Conservation (phyloP, 176 grass and related monocot species). For the Guadua angustifolia region DNA sequence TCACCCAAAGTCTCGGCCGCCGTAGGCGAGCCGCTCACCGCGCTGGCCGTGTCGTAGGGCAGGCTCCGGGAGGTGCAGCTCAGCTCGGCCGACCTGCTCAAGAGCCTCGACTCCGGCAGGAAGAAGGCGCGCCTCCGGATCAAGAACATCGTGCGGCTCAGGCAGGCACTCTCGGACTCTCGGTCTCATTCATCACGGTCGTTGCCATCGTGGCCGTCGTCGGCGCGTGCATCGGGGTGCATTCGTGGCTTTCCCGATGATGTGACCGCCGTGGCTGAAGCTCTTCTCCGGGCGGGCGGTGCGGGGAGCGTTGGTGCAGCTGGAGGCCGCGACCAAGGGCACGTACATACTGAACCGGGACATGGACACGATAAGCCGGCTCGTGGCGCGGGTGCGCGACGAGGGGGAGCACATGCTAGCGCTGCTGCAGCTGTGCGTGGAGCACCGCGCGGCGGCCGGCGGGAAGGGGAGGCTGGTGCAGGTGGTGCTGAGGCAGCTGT, state of each 20-base stretch:
- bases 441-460: slow-evolving; percentile 33
- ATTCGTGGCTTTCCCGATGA: slow-evolving; percentile 57
- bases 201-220: slow-evolving; percentile 49
- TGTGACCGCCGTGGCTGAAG: slow-evolving; percentile 41
- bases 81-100: slow-evolving; percentile 64
- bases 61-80: slow-evolving; percentile 56
- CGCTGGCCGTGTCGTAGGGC: slow-evolving; percentile 55
- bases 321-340: slow-evolving; percentile 81
- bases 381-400: slow-evolving; percentile 74
- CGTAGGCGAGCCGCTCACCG: slow-evolving; percentile 57
- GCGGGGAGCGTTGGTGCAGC: slow-evolving; percentile 56
- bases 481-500: slow-evolving; percentile 83
- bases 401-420: slow-evolving; percentile 81
- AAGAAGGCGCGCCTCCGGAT: slow-evolving; percentile 65
- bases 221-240: slow-evolving; percentile 70
- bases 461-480: slow-evolving; percentile 65
- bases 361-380: slow-evolving; percentile 89
- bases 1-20: slow-evolving; percentile 61
- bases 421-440: slow-evolving; percentile 75
- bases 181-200: slow-evolving; percentile 52
- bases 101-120: slow-evolving; percentile 60
- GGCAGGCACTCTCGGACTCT: slow-evolving; percentile 52
- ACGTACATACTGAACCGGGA: slow-evolving; percentile 87
- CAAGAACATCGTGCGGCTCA: slow-evolving; percentile 54
- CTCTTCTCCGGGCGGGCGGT: slow-evolving; percentile 48